A percentile compares a stretch with the other conserved stretches of the same genome.
Conservation (phyloP, 1,139 yeast genomes). For the Hyphopichia fennica region DNA sequence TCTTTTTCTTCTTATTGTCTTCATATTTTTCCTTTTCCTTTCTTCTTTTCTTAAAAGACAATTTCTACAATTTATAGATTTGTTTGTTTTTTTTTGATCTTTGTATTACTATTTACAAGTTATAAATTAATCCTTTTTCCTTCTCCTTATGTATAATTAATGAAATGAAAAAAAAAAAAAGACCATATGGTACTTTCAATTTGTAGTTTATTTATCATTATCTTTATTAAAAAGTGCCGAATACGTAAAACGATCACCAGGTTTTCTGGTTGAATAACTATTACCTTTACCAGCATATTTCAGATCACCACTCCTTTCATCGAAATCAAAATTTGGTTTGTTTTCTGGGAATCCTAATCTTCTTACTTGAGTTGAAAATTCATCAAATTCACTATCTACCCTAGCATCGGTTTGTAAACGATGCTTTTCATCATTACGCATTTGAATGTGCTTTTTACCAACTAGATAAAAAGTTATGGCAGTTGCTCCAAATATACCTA, state of each 20-base stretch:
- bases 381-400: constrained; percentile 30
- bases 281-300: constrained; percentile 67
- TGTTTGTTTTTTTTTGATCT: too few relatives aligned
- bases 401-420: constrained; percentile 40
- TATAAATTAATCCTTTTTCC: background rate
- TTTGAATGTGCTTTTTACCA: constrained; percentile 41
- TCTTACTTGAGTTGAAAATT: constrained; percentile 27
- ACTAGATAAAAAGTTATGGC: constrained; percentile 34
- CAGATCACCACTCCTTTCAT: constrained; percentile 54
- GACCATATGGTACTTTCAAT: too few relatives aligned
- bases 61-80: too few relatives aligned
- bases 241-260: constrained; percentile 46
- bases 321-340: constrained; percentile 28
- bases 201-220: constrained; percentile 12
- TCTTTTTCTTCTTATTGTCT: background rate
- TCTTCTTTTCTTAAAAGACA: too few relatives aligned
- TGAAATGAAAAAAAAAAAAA: too few relatives aligned
- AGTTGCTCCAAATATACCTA: constrained; percentile 31
- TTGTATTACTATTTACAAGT: background rate
- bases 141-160: background rate
- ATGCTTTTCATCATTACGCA: constrained; percentile 38
- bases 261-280: constrained; percentile 53
- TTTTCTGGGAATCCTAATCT: constrained; percentile 39
- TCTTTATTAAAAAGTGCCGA: constrained; percentile 28
- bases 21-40: too few relatives aligned